Conservation (phyloP, 768 basidiomycete species). For the Tephrocybe sp. region DNA sequence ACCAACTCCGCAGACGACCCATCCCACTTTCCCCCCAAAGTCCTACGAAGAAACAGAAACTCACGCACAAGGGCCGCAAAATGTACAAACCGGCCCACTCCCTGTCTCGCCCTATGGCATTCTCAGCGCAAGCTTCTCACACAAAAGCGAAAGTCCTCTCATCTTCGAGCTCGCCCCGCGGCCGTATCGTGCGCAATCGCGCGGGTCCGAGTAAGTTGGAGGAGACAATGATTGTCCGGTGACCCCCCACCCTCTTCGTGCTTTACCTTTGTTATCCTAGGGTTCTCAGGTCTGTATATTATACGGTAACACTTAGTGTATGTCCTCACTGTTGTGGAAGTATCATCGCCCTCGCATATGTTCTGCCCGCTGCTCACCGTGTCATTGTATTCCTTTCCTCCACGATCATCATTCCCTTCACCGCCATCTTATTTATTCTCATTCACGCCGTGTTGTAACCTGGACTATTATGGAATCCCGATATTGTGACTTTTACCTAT, state of each 20-base stretch:
- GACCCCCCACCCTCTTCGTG: background rate
- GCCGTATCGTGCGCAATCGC: constrained; percentile 20
- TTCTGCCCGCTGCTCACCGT: background rate
- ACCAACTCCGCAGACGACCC: constrained; percentile 34
- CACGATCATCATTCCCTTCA: constrained; percentile 10
- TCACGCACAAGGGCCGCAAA: constrained; percentile 13
- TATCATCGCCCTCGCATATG: background rate
- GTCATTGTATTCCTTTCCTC: background rate
- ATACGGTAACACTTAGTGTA: constrained; percentile 7
- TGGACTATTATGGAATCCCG: background rate
- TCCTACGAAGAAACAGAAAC: constrained; percentile 16
- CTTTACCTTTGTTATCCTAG: constrained; percentile 1
- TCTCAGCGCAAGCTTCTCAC: constrained; percentile 24
- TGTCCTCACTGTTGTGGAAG: constrained; percentile 6
- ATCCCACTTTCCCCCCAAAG: constrained; percentile 19
- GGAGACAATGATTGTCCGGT: constrained; percentile 9
- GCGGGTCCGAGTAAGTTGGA: constrained; percentile 3
- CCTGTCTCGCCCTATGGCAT: constrained; percentile 6
- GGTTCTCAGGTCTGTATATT: constrained; percentile 11
- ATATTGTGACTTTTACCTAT: constrained; percentile 1
- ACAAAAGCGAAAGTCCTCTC: constrained; percentile 20
- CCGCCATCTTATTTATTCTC: background rate
- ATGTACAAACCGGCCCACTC: constrained; percentile 9
- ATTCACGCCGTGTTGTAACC: constrained; percentile 5
- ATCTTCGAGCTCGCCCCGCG: constrained; percentile 16